These are phyloP conservation scores for Calonectria multiphialidica DNA, from an alignment of 2,329 filamentous ascomycete genomes.

Conservation along the genomic window DNA sequence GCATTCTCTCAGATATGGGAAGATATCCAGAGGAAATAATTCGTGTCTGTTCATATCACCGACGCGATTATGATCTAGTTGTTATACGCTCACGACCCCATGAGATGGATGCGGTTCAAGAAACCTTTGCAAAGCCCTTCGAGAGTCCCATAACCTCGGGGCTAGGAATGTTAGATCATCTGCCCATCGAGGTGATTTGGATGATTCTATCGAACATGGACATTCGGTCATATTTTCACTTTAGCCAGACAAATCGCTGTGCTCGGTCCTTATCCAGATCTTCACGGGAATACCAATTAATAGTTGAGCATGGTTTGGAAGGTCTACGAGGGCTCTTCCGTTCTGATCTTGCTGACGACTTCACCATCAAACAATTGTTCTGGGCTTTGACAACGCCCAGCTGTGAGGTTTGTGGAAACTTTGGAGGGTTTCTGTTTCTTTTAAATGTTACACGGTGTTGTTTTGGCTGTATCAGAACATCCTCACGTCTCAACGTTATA, in stretches of 20 bases:
- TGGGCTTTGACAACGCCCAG: rapidly evolving
- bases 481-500: neutral
- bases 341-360: rapidly evolving
- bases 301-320: neutral
- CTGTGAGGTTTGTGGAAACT: constrained; percentile 13
- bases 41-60: constrained; percentile 21
- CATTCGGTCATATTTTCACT: neutral
- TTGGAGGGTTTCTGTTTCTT: constrained; percentile 20
- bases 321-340: neutral
- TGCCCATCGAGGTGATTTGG: neutral
- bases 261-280: neutral
- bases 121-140: constrained; percentile 4
- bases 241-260: constrained; percentile 8
- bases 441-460: constrained; percentile 20
- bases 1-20: no score
- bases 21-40: no score
- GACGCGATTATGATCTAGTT: constrained; percentile 1
- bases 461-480: neutral
- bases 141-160: neutral
- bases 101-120: neutral
- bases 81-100: neutral
- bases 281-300: neutral
- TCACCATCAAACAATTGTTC: neutral
- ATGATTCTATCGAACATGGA: constrained; percentile 5
- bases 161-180: neutral